These are phyloP conservation scores for Aegilops speltoides DNA, from an alignment of 176 grass and related monocot species.

Conservation along the genomic window DNA sequence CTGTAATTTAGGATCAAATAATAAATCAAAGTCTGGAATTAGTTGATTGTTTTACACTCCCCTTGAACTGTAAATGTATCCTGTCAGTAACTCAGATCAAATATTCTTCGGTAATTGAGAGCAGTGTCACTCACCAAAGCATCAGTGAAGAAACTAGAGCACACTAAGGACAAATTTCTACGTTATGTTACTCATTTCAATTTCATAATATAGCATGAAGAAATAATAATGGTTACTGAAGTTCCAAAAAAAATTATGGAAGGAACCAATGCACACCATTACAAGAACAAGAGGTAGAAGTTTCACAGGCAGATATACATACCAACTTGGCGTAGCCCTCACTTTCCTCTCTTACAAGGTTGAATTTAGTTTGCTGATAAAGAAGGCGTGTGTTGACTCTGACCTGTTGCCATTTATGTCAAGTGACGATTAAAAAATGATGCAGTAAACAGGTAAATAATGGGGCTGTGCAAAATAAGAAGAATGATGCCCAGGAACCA, in stretches of 20 bases:
- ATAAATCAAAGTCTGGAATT: neutral
- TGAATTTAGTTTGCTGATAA: conserved; percentile 99
- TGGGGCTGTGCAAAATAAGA: neutral
- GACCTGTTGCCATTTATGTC: conserved; percentile 61
- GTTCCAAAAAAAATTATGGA: neutral
- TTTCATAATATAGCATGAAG: neutral
- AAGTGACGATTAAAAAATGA: conserved; percentile 20
- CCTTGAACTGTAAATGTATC: neutral
- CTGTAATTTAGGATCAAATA: neutral
- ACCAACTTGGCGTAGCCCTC: conserved; percentile 99
- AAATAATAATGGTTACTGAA: conserved; percentile 12
- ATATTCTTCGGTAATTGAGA: neutral
- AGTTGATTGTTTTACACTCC: neutral
- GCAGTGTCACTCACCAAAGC: neutral
- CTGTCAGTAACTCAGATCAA: neutral
- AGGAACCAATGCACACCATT: neutral
- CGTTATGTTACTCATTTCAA: neutral
- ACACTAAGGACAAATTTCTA: conserved; percentile 17
- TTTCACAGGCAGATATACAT: conserved; percentile 31
- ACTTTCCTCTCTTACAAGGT: conserved; percentile 95
- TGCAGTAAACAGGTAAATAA: neutral
- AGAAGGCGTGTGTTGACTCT: conserved; percentile 99
- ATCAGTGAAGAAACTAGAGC: conserved; percentile 1
- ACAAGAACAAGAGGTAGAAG: conserved; percentile 17
- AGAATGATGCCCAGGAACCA: conserved; percentile 6